Evolutionary conservation across 2,329 filamentous ascomycete species (phyloP), one percentile per base, ranked within the genome.

Genomic region (Fusarium xylarioides): DNA sequence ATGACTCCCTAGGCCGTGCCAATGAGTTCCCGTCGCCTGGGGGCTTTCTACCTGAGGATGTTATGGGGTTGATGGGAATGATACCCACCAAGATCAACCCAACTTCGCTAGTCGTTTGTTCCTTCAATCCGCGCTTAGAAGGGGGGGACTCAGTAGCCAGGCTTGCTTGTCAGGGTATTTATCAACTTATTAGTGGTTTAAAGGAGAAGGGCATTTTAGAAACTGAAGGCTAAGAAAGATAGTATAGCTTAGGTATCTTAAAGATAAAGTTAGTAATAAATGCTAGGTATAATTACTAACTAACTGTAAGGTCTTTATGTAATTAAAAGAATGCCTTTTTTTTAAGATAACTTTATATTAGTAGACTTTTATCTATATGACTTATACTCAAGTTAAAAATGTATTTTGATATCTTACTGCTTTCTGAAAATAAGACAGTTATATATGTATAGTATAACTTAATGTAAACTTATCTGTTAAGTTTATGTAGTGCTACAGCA

Each of bases 231-330:
- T 10, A 43, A 5, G 10, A 23, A 11, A 23, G 15, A 2, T n/a
- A n/a, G n/a, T 23, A 23, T 43, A 7, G 5, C 15, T 3, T 5
- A 10, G 15, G 5, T 43, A 1, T 16, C 1, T 11, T 5, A 11
- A 7, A 23, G 0, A 42, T 42, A 23, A 43, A 16, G 40, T 23
- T 11, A 11, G 40, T 16, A 43, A 16, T 11, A 15, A 23, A 7
- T 43, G 11, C 14, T 16, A 23, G 11, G 9, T 5, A 1, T 2
- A 16, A 16, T 40, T 40, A 21, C 11, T 14, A 21, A 21, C 38
- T 11, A 14, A 8, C 19, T 40, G 9, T 3, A n/a, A 40, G 21
- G 11, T 11, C 4, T 40, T 37, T 37, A 7, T 10, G 19, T 11
- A 37, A 19, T 19, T 35, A 35, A 8, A 35, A 35, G 15, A 5